Conservation (phyloP, 176 grass and related monocot genomes). For the Aegilops longissima region DNA sequence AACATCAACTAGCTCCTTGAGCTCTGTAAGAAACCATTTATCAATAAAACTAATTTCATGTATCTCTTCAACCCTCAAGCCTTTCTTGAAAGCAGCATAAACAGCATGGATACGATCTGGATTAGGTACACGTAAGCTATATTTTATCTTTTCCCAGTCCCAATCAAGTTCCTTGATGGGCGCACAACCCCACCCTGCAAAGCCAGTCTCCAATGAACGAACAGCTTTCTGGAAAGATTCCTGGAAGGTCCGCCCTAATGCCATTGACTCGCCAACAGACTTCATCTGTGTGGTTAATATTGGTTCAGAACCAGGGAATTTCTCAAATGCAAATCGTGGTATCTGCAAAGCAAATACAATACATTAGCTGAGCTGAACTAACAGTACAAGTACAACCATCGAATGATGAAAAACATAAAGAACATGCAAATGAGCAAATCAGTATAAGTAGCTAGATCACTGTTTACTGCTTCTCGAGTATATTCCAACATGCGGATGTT, state of each 20-base stretch:
- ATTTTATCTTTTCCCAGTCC: slow-evolving; percentile 97
- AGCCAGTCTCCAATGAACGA: slow-evolving; percentile 85
- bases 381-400: slow-evolving; percentile 2
- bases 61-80: slow-evolving; percentile 86
- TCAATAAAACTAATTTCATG: slow-evolving; percentile 90
- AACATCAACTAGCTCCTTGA: slow-evolving; percentile 80
- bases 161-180: slow-evolving; percentile 90
- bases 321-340: slow-evolving; percentile 99
- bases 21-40: slow-evolving; percentile 87
- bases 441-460: background rate
- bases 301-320: slow-evolving; percentile 96
- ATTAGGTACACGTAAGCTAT: slow-evolving; percentile 84
- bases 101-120: slow-evolving; percentile 94
- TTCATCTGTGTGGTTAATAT: slow-evolving; percentile 98
- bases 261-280: slow-evolving; percentile 97
- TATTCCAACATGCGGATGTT: background rate
- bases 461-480: background rate
- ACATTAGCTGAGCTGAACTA: background rate
- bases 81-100: slow-evolving; percentile 92
- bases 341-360: slow-evolving; percentile 65
- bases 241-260: slow-evolving; percentile 90
- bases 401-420: background rate
- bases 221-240: slow-evolving; percentile 99
- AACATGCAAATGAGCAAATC: background rate
- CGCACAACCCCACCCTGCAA: slow-evolving; percentile 92